phyloP scores from a whole-genome alignment of 768 basidiomycete species.

The Steccherinum ochraceum region DNA sequence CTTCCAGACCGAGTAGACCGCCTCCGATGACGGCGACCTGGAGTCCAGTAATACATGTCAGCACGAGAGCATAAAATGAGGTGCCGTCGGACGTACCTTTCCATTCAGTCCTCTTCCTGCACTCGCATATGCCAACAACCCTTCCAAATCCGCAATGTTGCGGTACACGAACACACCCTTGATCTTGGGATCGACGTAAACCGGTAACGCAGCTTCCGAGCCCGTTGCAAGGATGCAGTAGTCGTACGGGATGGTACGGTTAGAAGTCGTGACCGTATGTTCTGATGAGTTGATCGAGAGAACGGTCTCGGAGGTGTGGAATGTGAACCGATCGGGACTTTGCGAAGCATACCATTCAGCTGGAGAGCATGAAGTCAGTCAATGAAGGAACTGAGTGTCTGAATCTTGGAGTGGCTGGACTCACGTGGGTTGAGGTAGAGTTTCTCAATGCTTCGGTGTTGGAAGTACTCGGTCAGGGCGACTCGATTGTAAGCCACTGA shows the following conservation, averaged over 20 bases:
- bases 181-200: constrained; percentile 41
- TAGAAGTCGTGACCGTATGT: constrained; percentile 41
- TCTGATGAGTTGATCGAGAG: constrained; percentile 30
- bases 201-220: constrained; percentile 56
- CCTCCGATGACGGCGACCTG: constrained; percentile 59
- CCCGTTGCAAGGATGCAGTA: constrained; percentile 67
- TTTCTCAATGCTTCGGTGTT: constrained; percentile 51
- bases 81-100: too few species aligned
- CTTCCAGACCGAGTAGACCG: constrained; percentile 67
- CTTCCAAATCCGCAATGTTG: constrained; percentile 61
- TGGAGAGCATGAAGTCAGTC: constrained; percentile 7
- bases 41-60: not conserved
- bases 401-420: not conserved
- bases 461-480: constrained; percentile 54
- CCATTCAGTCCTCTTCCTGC: constrained; percentile 26
- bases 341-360: constrained; percentile 57
- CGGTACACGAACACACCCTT: constrained; percentile 69
- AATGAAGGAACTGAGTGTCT: constrained; percentile 13
- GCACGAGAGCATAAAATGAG: not conserved
- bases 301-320: constrained; percentile 43
- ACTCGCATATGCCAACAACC: constrained; percentile 49
- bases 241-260: constrained; percentile 45
- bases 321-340: constrained; percentile 47
- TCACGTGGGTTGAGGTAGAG: constrained; percentile 45
- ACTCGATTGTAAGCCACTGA: constrained; percentile 53